These are phyloP conservation scores for Sarocladium strictum DNA, from an alignment of 2,329 filamentous ascomycete species.

Conservation along the genomic window DNA sequence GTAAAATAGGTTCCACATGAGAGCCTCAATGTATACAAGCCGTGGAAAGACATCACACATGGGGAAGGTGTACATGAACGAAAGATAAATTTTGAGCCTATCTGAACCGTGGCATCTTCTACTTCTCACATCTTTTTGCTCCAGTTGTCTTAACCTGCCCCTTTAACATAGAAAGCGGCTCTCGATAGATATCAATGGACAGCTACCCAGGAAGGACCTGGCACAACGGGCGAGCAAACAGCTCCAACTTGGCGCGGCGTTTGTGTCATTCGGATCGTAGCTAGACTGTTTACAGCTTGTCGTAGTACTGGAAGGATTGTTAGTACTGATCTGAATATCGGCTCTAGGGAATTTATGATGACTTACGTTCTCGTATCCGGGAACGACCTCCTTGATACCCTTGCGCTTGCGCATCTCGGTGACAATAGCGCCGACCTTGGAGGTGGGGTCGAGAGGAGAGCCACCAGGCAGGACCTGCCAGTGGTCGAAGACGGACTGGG, in stretches of 20 bases:
- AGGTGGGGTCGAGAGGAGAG: constrained; percentile 75
- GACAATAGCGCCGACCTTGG: constrained; percentile 79
- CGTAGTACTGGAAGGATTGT: constrained; percentile 68
- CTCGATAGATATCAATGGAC: not conserved
- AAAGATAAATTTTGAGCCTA: constrained; percentile 9
- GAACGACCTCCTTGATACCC: constrained; percentile 96
- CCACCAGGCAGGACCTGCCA: constrained; percentile 96
- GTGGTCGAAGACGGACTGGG: constrained; percentile 97
- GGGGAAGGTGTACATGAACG: constrained; percentile 1
- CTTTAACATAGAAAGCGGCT: not conserved
- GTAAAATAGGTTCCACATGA: too few species aligned
- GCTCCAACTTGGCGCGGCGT: constrained; percentile 6
- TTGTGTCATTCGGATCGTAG: constrained; percentile 12
- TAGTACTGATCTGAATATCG: constrained; percentile 14
- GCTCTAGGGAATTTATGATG: not conserved
- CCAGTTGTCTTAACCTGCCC: not conserved
- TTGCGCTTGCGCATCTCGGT: constrained; percentile 95
- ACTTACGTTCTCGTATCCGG: constrained; percentile 93
- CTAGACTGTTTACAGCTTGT: constrained; percentile 79
- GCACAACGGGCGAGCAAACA: constrained; percentile 2
- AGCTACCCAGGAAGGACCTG: constrained; percentile 4
- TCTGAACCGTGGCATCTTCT: constrained; percentile 7
- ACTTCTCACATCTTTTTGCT: constrained; percentile 6
- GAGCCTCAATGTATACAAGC: too few species aligned
- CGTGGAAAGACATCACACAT: not conserved